Evolutionary conservation across 164 flowering plant genomes (phyloP), one percentile per base, ranked within the genome.

Genomic region (Santalum album): DNA sequence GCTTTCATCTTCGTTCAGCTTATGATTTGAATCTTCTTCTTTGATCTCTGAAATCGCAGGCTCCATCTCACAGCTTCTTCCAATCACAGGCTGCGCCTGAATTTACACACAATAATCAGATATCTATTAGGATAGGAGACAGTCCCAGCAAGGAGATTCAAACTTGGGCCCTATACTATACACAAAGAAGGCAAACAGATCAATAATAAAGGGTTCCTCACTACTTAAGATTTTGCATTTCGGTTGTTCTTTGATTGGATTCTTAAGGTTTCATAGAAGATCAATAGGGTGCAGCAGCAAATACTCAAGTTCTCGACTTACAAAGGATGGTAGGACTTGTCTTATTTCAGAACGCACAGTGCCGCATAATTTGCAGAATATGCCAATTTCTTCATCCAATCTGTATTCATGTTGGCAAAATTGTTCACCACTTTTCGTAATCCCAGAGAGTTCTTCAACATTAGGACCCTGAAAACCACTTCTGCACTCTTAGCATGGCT

Each of bases 331-430:
- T 26, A 79, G 61, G 45, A 84, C 65, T 60, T 86, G 72, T 71
- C 66, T 77, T 50, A 86, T 81, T 66, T 86, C 94, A 34, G 77
- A 69, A 54, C 54, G 59, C 20, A 91, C 86, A 64, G 51, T 60
- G 50, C 88, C 80, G 57, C 98, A 91, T 20, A 77, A 42, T 5
- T 18, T 67, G 63, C 98, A 91, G 9, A 77, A 34, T 22, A 78
- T 43, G 23, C 98, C 98, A 48, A 91, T 58, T 76, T 88, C 81
- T 71, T 91, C 98, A 69, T 88, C 71, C 66, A 88, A 19, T 49
- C 50, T 75, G 69, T 54, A 83, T 14, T 77, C 79, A 60, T 91
- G 98, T 51, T 67, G 66, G 61, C 98, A 91, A 48, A 40, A 12
- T 16, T 50, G 53, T 44, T 25, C 57, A 16, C 39, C 61, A 35